Evolutionary conservation across 257 asterid genomes (phyloP).

Genomic region (Petrea volubilis): DNA sequence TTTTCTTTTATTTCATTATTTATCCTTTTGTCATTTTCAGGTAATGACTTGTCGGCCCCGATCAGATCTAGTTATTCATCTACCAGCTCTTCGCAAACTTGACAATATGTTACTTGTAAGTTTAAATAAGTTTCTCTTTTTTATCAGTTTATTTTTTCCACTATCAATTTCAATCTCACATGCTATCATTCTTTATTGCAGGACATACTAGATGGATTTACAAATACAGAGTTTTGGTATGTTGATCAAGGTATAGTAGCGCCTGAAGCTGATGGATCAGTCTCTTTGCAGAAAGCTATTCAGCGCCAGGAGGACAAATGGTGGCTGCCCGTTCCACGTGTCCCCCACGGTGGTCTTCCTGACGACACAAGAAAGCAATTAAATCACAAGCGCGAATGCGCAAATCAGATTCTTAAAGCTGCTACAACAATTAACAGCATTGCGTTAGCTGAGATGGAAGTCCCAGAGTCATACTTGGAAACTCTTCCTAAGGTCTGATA

Average conservation of each 20-base stretch:
- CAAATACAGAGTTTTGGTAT: conserved; percentile 85
- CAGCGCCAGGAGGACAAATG: conserved; percentile 89
- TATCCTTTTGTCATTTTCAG: conserved; percentile 39
- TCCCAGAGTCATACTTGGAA: conserved; percentile 83
- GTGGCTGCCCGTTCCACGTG: conserved; percentile 98
- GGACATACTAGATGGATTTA: conserved; percentile 85
- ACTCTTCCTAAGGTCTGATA: conserved; percentile 83
- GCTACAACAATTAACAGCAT: conserved; percentile 71
- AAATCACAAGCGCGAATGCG: conserved; percentile 72
- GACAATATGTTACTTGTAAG: conserved; percentile 92
- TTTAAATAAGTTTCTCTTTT: not conserved
- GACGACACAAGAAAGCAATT: conserved; percentile 60
- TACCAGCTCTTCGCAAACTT: conserved; percentile 94
- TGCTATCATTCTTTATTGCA: conserved; percentile 21
- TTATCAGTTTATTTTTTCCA: not conserved
- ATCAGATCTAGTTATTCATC: conserved; percentile 67
- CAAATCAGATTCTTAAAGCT: conserved; percentile 91
- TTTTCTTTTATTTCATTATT: not conserved
- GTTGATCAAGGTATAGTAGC: conserved; percentile 80
- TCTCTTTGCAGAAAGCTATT: conserved; percentile 54
- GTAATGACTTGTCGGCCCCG: conserved; percentile 84
- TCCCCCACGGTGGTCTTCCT: conserved; percentile 77
- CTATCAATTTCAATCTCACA: not conserved
- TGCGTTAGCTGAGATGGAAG: conserved; percentile 90
- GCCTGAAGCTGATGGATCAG: conserved; percentile 67